Evolutionary conservation across 306 rosid genomes (phyloP), one percentile per base, ranked within the genome.

Genomic region (Hylodesmum podocarpum): DNA sequence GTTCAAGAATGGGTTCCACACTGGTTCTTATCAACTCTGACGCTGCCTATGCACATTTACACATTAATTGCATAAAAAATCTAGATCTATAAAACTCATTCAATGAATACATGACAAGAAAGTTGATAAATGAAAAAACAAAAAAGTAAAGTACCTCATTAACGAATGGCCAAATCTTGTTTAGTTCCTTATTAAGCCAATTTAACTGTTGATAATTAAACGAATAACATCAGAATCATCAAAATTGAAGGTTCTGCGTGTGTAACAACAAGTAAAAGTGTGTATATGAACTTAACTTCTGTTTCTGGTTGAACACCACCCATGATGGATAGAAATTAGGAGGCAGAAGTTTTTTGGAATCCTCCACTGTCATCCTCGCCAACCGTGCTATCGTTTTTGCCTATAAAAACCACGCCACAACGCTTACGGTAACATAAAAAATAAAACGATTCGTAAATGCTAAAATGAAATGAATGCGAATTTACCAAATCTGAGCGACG

Each of bases 281-380:
- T 39, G 3, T 12, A 14, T 12, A 65, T 69, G 53, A 85, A 89
- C 87, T 72, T 79, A 94, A 91, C 96, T 94, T 94, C 84, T 94
- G 98, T 66, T 83, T 90, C 81, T 64, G 75, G 29, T 93, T 53
- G 82, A 91, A 94, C 5, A 86, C 90, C 57, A 94, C 93, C 98
- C 98, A 94, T 31, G 93, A 13, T 3, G 98, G 98, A 77, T 86
- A 94, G 70, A 75, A 85, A 36, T 87, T 82, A 21, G 82, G 68
- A 6, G 95, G 86, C 19, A 94, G 82, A 76, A 94, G 75, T 24
- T 83, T 91, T 77, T 90, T 90, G 3, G 96, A 94, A 84, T 94
- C 98, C 44, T 86, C 82, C 78, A 89, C 93, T 15, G 97, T 94
- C 91, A 94, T 77, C 65, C 93, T 91, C 5, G 98, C 97, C 81